Percentiles rank a stretch among this genome's conserved stretches.
phyloP scores from a whole-genome alignment of 2,329 filamentous ascomycete species.

The Apiospora sp. region DNA sequence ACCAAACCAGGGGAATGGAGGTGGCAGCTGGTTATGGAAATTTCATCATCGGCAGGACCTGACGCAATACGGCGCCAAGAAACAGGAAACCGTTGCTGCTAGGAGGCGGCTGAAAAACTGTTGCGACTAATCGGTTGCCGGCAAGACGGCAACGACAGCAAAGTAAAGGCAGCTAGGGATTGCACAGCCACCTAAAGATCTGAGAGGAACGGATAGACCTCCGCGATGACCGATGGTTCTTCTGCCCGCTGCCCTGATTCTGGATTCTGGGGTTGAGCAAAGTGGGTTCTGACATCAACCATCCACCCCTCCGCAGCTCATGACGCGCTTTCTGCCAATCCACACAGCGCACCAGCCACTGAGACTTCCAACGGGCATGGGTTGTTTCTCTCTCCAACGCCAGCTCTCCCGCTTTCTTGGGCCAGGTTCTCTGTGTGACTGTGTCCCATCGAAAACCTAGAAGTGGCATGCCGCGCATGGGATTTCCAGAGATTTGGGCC shows the following conservation, averaged over 20 bases:
- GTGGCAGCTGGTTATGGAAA: neutral
- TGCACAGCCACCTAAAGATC: neutral
- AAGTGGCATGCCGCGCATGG: neutral
- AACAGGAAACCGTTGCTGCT: constrained; percentile 18
- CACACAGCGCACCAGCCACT: neutral
- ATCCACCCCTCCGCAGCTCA: neutral
- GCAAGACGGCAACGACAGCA: neutral
- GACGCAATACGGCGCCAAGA: constrained; percentile 21
- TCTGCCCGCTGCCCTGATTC: neutral
- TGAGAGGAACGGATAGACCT: neutral
- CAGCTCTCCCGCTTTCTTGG: no score
- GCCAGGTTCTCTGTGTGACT: no score
- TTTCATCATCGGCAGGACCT: neutral
- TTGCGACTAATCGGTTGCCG: neutral
- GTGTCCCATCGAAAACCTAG: neutral
- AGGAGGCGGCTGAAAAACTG: neutral
- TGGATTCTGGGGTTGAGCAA: constrained; percentile 17
- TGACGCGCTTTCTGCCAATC: neutral
- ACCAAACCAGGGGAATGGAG: neutral
- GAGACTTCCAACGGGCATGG: neutral
- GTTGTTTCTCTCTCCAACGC: neutral
- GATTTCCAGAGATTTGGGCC: neutral
- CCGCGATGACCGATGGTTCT: neutral
- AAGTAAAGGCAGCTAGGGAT: neutral
- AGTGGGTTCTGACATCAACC: constrained; percentile 21